These are phyloP conservation scores for Fusarium nygamai DNA, from an alignment of 2,329 filamentous ascomycete species.

Conservation along the genomic window DNA sequence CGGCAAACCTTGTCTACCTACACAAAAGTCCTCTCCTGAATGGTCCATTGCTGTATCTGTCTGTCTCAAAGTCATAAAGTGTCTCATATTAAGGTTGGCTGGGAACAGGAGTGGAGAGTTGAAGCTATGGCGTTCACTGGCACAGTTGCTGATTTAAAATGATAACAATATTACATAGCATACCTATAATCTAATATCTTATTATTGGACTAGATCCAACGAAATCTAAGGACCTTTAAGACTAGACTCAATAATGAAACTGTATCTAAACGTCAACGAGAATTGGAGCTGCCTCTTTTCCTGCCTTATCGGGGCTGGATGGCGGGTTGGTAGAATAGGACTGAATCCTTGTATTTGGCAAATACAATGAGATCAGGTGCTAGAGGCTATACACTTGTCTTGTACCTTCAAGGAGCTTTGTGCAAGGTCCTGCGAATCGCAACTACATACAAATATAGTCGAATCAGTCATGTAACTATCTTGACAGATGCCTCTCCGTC, in stretches of 20 bases:
- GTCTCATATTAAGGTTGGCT: background rate
- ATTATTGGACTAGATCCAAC: background rate
- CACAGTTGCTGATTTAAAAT: background rate
- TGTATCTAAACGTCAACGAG: background rate
- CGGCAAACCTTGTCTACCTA: constrained; percentile 9
- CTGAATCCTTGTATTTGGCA: background rate
- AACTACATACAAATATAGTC: background rate
- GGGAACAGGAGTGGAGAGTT: background rate
- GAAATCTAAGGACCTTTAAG: background rate
- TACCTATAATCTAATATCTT: background rate
- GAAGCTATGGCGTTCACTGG: background rate
- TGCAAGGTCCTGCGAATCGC: background rate
- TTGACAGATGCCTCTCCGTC: background rate
- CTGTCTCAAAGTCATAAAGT: constrained; percentile 5
- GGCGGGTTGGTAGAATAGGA: background rate
- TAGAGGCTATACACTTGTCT: background rate
- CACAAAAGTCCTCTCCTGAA: background rate
- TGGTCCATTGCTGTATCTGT: background rate
- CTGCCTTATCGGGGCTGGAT: background rate
- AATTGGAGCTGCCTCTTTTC: background rate
- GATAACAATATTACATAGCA: background rate
- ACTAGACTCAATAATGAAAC: background rate
- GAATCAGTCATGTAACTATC: background rate
- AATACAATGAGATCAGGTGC: background rate
- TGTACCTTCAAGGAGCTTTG: background rate